Base-by-base conservation (phyloP, 192 early-diverging fungal genomes). In the Coemansia brasiliensis region DNA sequence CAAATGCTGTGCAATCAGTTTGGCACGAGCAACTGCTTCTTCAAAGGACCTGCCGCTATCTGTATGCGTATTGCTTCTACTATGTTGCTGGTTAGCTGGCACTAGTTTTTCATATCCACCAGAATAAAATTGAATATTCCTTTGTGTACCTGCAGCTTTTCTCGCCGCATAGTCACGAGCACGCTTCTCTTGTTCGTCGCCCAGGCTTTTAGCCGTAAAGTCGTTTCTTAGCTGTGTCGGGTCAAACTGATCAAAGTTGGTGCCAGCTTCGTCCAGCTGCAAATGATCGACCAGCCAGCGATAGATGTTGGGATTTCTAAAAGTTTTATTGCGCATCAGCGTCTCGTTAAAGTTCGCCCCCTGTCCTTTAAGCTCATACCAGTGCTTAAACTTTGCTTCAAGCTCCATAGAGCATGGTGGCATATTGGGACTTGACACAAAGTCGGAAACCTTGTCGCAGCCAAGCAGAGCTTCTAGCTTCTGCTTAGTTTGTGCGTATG, bases 271-370 rank as follows among this genome's bases (percentile, higher is more conserved):
- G 59, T 94, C 87, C 26, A 98, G 61, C 5, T 84, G 83, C 26
- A 93, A 74, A 65, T 90, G 88, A 27, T 92, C 88, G 5, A 98
- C 90, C 20, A 95, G 75, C 69, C 92, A 89, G 37, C 82, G 79
- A 80, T 92, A 94, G 51, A 98, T 95, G 35, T 88, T 84, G 12
- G 95, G 95, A 62, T 98, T 98, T 11, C 90, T 82, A 73, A 94
- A 95, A 9, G 89, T 84, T 69, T 94, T 94, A 69, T 89, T 95
- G 17, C 84, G 77, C 69, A 83, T 82, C 29, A 98, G 77, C 17
- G 86, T 81, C 32, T 88, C 85, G 68, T 98, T 98, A 62, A 95
- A 91, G 45, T 79, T 80, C 5, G 87, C 87, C 0, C 93, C 93
- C 22, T 83, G 74, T 22, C 57, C 59, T 55, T 83, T 84, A 27